These are phyloP conservation scores for Podospora sp. DNA, from an alignment of 495 filamentous ascomycete species.

Conservation along the genomic window DNA sequence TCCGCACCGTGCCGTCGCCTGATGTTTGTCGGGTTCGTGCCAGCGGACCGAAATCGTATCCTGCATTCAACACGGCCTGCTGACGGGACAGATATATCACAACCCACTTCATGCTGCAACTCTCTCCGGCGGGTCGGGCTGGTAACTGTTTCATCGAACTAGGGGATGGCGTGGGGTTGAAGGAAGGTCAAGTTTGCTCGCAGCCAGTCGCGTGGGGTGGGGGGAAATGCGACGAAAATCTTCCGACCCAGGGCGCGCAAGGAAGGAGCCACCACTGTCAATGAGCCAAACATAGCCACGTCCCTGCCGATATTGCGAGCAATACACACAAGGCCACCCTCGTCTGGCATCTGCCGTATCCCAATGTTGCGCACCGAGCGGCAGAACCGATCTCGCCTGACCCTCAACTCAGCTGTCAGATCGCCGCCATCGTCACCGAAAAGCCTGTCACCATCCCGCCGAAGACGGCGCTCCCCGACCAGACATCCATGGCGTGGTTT, in stretches of 20 bases:
- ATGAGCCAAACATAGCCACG: not conserved
- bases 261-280: not conserved
- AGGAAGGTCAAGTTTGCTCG: not conserved
- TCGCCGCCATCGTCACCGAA: not conserved
- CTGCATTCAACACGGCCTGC: conserved; percentile 19
- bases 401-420: not conserved
- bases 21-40: conserved; percentile 2
- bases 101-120: conserved; percentile 14
- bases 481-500: not conserved
- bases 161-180: not conserved
- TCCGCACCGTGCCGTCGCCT: not conserved
- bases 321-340: not conserved
- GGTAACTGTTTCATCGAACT: not conserved
- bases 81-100: conserved; percentile 22
- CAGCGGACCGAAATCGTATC: conserved; percentile 18
- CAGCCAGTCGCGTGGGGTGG: not conserved
- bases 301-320: not conserved
- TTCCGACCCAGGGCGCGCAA: not conserved
- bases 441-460: not conserved
- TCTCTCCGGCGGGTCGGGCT: not conserved
- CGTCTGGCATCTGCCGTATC: not conserved
- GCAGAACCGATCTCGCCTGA: not conserved
- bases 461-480: not conserved
- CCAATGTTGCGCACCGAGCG: not conserved
- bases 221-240: not conserved